Evolutionary conservation across 306 rosid genomes (phyloP), one percentile per base, ranked within the genome.

Genomic region (Casuarina glauca): DNA sequence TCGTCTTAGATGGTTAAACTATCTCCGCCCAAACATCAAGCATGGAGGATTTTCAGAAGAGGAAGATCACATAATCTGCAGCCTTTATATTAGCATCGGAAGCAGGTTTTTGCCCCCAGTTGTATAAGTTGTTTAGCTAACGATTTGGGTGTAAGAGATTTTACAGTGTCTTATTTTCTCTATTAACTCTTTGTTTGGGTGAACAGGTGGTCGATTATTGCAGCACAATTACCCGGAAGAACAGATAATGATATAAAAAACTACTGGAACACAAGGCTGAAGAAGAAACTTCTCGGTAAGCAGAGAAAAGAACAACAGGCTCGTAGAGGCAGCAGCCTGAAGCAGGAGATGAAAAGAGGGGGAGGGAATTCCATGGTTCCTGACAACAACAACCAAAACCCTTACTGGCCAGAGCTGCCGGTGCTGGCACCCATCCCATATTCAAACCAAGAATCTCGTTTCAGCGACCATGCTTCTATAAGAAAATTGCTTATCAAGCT

Each of bases 231-330:
- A 73, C 97, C 97, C 0, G 98, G 97, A 80, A 60, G 98, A 85
- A 93, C 98, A 0, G 98, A 93, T 66, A 93, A 93, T 53, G 98
- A 93, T 76, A 93, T 93, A 74, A 93, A 93, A 90, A 93, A 93
- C 77, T 93, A 93, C 66, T 93, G 98, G 98, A 93, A 93, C 88
- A 93, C 98, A 8, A 93, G 85, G 81, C 88, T 93, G 88, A 93
- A 91, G 89, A 93, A 91, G 82, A 93, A 89, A 86, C 87, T 93
- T 70, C 82, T 91, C 38, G 98, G 97, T 4, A 93, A 88, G 87
- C 93, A 91, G 41, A 88, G 97, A 9, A 91, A 86, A 64, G 90
- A 88, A 51, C 90, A 73, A 16, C 82, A 82, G 49, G 77, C 86
- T 70, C 93, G 89, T 10, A 81, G 76, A 67, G 83, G 76, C 2